Evolutionary conservation across 768 basidiomycete species (phyloP).

Genomic region (Porphyrellus cyaneotinctus): DNA sequence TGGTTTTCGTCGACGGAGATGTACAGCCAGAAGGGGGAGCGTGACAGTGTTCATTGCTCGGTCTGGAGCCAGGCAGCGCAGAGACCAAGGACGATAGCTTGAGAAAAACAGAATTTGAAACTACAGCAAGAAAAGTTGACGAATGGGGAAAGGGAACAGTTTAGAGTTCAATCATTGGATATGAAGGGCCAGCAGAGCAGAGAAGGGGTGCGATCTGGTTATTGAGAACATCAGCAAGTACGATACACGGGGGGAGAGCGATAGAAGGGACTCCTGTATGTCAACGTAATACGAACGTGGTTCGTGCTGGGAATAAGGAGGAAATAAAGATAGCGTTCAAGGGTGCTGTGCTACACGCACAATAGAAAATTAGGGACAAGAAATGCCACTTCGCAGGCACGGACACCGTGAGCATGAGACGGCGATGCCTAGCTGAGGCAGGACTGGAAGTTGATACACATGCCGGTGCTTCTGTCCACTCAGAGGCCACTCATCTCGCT

Average conservation of each 20-base stretch:
- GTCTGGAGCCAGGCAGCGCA: background rate
- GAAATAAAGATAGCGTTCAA: constrained; percentile 23
- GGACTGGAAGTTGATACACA: constrained; percentile 25
- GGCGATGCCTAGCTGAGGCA: constrained; percentile 22
- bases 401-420: constrained; percentile 11
- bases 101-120: constrained; percentile 6
- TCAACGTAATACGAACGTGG: constrained; percentile 20
- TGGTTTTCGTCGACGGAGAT: constrained; percentile 1
- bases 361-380: constrained; percentile 3
- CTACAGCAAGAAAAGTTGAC: constrained; percentile 9
- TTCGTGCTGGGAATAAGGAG: constrained; percentile 16
- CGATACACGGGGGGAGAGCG: background rate
- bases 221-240: constrained; percentile 3
- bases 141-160: constrained; percentile 4
- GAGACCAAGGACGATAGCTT: background rate
- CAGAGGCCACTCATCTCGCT: constrained; percentile 26
- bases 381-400: constrained; percentile 16
- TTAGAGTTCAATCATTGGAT: constrained; percentile 28
- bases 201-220: constrained; percentile 5
- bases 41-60: background rate
- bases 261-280: constrained; percentile 17
- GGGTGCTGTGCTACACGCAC: constrained; percentile 19
- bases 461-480: constrained; percentile 28
- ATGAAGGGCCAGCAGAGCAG: constrained; percentile 18
- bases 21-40: background rate